These are phyloP conservation scores for Hebeloma cylindrosporum DNA, from an alignment of 768 basidiomycete genomes.

Conservation along the genomic window DNA sequence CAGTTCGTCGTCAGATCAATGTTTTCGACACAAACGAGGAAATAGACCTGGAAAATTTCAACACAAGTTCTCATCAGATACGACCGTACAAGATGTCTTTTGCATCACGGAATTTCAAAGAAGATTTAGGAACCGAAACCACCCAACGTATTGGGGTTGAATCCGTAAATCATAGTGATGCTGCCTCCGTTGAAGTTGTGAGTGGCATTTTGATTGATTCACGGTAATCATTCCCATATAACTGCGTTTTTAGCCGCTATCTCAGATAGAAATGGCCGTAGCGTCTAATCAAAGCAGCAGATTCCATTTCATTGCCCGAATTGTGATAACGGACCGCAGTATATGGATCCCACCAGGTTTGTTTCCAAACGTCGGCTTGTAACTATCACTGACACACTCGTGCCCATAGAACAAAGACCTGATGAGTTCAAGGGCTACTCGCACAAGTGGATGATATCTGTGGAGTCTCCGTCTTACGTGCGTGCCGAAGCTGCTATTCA, in stretches of 20 bases:
- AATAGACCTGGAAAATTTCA: constrained; percentile 35
- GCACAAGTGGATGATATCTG: constrained; percentile 57
- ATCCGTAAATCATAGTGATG: no score
- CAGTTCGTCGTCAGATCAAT: constrained; percentile 41
- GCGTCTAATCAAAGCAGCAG: constrained; percentile 36
- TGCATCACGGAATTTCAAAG: constrained; percentile 29
- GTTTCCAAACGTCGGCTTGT: no score
- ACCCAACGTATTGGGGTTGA: background rate
- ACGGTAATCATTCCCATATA: no score
- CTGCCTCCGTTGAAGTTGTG: no score
- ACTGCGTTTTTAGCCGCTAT: background rate
- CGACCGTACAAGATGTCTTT: constrained; percentile 39
- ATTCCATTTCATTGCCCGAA: constrained; percentile 49
- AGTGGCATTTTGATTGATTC: no score
- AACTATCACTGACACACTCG: no score
- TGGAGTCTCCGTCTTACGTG: constrained; percentile 54
- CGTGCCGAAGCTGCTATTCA: constrained; percentile 1
- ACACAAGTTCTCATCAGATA: background rate
- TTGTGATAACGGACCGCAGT: constrained; percentile 49
- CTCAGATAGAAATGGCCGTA: background rate
- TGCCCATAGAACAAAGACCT: constrained; percentile 29
- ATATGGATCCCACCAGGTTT: constrained; percentile 46
- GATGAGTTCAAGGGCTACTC: constrained; percentile 30
- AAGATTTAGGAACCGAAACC: background rate
- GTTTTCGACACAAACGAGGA: constrained; percentile 38